Percentiles rank a stretch among this genome's conserved stretches.
phyloP scores from a whole-genome alignment of 2,329 filamentous ascomycete species.

The Colletotrichum destructivum region DNA sequence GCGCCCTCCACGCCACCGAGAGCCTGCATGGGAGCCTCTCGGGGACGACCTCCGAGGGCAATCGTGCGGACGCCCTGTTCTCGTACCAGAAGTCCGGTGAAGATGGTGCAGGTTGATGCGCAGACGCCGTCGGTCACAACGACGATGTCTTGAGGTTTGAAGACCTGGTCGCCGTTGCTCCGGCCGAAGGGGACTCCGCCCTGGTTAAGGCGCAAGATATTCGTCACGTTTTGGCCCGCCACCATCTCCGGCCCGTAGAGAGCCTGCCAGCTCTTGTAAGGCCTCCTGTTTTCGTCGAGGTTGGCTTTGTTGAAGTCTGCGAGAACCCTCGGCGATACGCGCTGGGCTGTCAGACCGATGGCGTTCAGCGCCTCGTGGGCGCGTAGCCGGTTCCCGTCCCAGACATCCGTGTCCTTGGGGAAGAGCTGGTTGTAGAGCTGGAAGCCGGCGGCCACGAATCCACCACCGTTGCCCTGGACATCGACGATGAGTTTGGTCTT shows the following conservation, averaged over 20 bases:
- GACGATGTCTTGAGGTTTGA: constrained; percentile 57
- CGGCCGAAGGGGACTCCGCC: constrained; percentile 3
- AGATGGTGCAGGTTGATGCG: constrained; percentile 72
- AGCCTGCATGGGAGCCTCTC: constrained; percentile 66
- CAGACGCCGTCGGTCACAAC: constrained; percentile 70
- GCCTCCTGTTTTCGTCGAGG: constrained; percentile 49
- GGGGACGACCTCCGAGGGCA: constrained; percentile 70
- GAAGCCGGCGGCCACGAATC: constrained; percentile 62
- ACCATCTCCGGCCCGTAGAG: constrained; percentile 23
- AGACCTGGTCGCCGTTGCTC: constrained; percentile 43
- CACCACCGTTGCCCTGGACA: constrained; percentile 73
- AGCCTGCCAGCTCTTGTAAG: constrained; percentile 49
- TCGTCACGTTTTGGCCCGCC: constrained; percentile 30
- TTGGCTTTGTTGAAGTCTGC: constrained; percentile 10
- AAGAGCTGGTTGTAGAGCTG: constrained; percentile 63
- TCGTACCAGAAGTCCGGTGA: constrained; percentile 68
- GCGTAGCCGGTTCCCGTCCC: constrained; percentile 42
- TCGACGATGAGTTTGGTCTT: constrained; percentile 77
- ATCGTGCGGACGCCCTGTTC: constrained; percentile 69
- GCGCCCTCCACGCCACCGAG: constrained; percentile 73
- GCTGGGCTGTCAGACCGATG: constrained; percentile 27
- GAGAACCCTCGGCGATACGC: constrained; percentile 2
- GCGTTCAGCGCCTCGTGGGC: constrained; percentile 40
- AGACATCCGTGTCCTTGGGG: constrained; percentile 44
- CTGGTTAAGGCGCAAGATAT: constrained; percentile 31